Evolutionary conservation across 2,329 filamentous ascomycete genomes (phyloP), one percentile per base, ranked within the genome.

Genomic region (Botrytis elliptica): DNA sequence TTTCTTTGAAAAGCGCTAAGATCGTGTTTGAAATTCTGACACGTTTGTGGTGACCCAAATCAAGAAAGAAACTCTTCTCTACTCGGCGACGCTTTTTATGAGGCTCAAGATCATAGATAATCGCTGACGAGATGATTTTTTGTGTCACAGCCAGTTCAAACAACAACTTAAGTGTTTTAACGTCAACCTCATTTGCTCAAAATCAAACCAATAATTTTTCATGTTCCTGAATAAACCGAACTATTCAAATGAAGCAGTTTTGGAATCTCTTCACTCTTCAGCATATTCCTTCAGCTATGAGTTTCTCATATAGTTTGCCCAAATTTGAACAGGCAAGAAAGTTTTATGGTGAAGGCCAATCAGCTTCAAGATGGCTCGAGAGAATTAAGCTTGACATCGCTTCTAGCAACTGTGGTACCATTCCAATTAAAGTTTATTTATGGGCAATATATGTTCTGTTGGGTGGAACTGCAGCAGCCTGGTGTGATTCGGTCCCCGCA

Each of bases 321-420:
- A 69, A 29, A 69, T 59, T 69, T 42, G 18, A 44, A 29, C 38
- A 69, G 16, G 66, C 66, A 33, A 52, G 66, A 57, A 69, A 44
- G 6, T 69, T 69, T n/a, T 25, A 38, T 9, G 66, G 66, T 20
- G 36, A 57, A 69, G 22, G 22, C 9, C 36, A 69, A 25, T 69
- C 66, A 9, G 66, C 66, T 44, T 69, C 66, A 52, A 69, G 36
- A 44, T 69, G 66, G 66, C 66, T 69, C 36, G 12, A 22, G 38
- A 44, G 18, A 9, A 42, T 69, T 10, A 69, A 42, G 22, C 66
- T 69, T 33, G 66, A 69, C 10, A 38, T 69, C 18, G 66, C 49
- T 57, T 42, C 66, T 25, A 25, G 10, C 16, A 42, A 57, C 38
- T 40, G 25, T 12, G 38, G 22, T 10, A 33, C 12, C 1, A 57